Base-by-base conservation (phyloP, 2,329 filamentous ascomycete genomes). In the Westerdykella ornata region DNA sequence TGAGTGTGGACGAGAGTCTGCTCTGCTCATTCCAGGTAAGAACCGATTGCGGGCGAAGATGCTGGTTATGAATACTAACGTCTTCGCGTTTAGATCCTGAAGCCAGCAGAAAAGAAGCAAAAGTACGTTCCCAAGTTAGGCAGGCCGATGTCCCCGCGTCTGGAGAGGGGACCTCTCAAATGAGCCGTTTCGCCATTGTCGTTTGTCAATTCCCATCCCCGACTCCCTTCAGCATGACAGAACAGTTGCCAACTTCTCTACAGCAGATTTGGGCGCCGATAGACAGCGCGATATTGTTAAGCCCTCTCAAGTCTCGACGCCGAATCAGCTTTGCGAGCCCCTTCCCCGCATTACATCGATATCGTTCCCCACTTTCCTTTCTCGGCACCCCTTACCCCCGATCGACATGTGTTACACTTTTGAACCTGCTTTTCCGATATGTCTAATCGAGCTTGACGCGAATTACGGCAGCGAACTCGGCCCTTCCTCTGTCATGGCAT, bases 91-190 rank as follows among this genome's bases (percentile, higher is more conserved):
- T n/a, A 94, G 88, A 97, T 98, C 67, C 78, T 98, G 75, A 98
- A 97, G 77, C 92, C 92, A 65, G 92, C 92, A 71, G 92, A 98
- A 81, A 98, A 98, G 84, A 98, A 98, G 84, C 90, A 96, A 87
- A 97, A 97, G 89, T 97, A 94, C 77, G 89, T 94, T 67, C 78
- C 81, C 74, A 76, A 76, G 73, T 76, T 84, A 71, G 81, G 78
- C 74, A 78, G 76, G 74, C 77, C 79, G 69, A 74, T 78, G 71
- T 82, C 80, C 77, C 75, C 81, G 76, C 78, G 80, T 70, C 75
- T 77, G 73, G 85, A 82, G n/a, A n/a, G n/a, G 70, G 76, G 78
- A 68, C 80, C 48, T 39, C 54, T 78, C 72, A 82, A 82, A 74
- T 77, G 56, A 51, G 32, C 80, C 60, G 59, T 77, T 44, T 53